These are phyloP conservation scores for Populus pruinosa DNA, from an alignment of 345 rosid genomes.

Conservation along the genomic window DNA sequence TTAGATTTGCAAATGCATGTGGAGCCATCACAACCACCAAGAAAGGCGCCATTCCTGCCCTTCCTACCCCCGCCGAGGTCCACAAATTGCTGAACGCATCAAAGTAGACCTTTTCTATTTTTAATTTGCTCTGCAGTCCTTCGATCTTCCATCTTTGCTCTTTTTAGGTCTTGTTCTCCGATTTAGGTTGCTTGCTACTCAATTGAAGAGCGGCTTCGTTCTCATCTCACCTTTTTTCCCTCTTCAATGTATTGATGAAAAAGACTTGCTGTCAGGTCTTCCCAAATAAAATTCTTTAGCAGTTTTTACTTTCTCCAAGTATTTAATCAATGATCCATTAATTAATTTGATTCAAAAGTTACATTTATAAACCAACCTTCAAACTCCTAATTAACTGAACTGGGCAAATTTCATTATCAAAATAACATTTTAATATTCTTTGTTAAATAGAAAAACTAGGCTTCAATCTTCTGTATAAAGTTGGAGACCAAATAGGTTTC, in stretches of 20 bases:
- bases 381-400: too few species aligned
- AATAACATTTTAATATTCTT: too few species aligned
- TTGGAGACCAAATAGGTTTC: too few species aligned
- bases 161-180: background rate
- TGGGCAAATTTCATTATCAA: too few species aligned
- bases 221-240: background rate
- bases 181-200: background rate
- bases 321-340: too few species aligned
- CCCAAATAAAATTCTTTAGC: background rate
- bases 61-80: constrained; percentile 60
- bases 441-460: too few species aligned
- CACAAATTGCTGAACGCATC: constrained; percentile 25
- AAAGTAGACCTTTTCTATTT: background rate
- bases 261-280: background rate
- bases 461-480: too few species aligned
- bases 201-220: background rate
- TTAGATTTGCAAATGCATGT: constrained; percentile 82
- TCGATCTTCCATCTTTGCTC: background rate
- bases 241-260: background rate
- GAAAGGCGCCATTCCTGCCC: constrained; percentile 98
- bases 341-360: too few species aligned
- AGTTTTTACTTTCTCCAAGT: background rate
- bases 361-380: too few species aligned
- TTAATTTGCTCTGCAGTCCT: too few species aligned
- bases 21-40: constrained; percentile 98